Base-by-base conservation (phyloP, 805 yeast species). In the Yarrowia sp. region DNA sequence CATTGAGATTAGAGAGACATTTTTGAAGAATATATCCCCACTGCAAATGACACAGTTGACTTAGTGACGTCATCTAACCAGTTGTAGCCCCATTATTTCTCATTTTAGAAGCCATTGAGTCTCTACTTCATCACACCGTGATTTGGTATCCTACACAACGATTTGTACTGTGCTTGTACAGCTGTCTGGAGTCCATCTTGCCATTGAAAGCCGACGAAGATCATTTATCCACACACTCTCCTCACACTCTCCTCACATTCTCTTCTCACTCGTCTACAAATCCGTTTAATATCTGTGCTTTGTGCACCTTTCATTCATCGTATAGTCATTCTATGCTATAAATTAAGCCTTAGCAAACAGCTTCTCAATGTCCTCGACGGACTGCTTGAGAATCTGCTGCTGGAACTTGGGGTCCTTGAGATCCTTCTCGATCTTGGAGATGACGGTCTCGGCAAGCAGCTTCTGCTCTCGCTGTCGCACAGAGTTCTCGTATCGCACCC, bases 401-500 rank as follows among this genome's bases (percentile, higher is more conserved):
- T 94, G 98, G 90, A 93, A 92, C 84, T 91, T 91, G 70, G 97
- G 87, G 82, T 89, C 89, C 75, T 84, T 81, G 74, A 95, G 81
- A 82, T 92, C 95, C 80, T 88, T 82, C 84, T 91, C 87, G 76
- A 94, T 95, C 84, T 91, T 92, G 67, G 92, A 83, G 78, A 92
- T 90, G 72, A 95, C 97, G 69, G 92, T 76, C 77, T 90, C 82
- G 73, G 96, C 87, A 76, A 95, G 87, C 81, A 91, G 97, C 81
- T 88, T 86, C 85, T 95, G 99, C 85, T 95, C 97, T 78, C 87
- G 82, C 84, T 92, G 97, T 84, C 98, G 94, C 74, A 93, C 95
- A 79, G 92, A 92, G 74, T 91, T 89, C 85, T 95, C 99, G 82
- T 90, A 91, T 87, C 98, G 91, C 75, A 93, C 98, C 99, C 99